Base-by-base conservation (phyloP, 352 stramenopile genomes). In the Phytophthora fragariaefolia region DNA sequence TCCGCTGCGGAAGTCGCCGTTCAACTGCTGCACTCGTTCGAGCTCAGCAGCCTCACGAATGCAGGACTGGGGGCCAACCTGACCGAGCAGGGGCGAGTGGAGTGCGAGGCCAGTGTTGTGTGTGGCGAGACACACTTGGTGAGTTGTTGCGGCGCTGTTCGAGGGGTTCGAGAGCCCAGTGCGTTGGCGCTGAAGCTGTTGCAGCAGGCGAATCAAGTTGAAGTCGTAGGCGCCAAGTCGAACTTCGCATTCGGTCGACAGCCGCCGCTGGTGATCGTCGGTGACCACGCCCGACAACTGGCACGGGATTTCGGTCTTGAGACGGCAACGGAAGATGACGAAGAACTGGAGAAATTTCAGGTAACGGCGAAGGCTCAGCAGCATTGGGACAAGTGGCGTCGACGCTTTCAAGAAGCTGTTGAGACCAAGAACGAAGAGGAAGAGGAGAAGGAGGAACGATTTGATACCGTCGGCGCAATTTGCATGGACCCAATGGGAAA, bases 381-480 rank as follows among this genome's bases (percentile, higher is more conserved):
- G 18, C 59, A 83, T 53, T 89, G 78, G 77, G 30, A 55, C 18
- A 86, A 86, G 63, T 91, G 82, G 82, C 63, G 80, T 36, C 54
- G 55, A 32, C 67, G 65, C 10, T 73, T 81, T 56, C 46, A 73
- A 42, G 64, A 38, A 17, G 23, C n/a, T 22, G 18, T 10, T 17
- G 54, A 59, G n/a, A 58, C 22, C 15, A 15, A 54, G 27, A 40
- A 2, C 6, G 26, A 58, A 13, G n/a, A 47, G 9, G 50, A 64
- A 0, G 48, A 63, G 0, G 26, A 60, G 4, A 18, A 43, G 0
- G 50, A 79, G 6, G 20, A 67, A 13, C 62, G 55, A 1, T 46
- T 91, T 27, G 85, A 91, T 62, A 93, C 85, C 0, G 85, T 93
- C 1, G 85, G 85, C 0, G 79, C 73, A 4, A 73, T 93, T 34